These are phyloP conservation scores for Pseudogymnoascus sp. DNA, from an alignment of 2,329 filamentous ascomycete species.

Conservation along the genomic window DNA sequence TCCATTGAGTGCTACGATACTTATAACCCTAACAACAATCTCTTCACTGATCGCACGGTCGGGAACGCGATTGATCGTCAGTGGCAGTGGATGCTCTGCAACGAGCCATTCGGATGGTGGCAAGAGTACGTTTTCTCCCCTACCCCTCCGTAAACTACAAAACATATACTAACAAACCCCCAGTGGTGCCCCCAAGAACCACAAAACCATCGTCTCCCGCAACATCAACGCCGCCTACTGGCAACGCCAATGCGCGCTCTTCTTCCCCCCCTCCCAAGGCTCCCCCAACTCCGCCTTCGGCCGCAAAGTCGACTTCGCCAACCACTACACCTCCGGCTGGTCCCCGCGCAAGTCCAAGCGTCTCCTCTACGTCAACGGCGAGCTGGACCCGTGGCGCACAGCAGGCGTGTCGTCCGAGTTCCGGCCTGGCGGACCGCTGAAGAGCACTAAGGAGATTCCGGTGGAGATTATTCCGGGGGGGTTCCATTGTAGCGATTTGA, in stretches of 20 bases:
- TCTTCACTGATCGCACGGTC: slow-evolving; percentile 42
- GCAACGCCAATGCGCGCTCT: slow-evolving; percentile 45
- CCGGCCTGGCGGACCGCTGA: slow-evolving; percentile 45
- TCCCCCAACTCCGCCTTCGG: slow-evolving; percentile 37
- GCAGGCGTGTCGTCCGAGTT: slow-evolving; percentile 43
- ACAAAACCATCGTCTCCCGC: slow-evolving; percentile 42
- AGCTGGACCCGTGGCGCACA: slow-evolving; percentile 52
- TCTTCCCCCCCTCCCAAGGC: slow-evolving; percentile 42
- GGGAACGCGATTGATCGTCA: slow-evolving; percentile 40
- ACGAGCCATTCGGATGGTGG: slow-evolving; percentile 52
- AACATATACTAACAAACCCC: slow-evolving; percentile 5
- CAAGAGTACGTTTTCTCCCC: slow-evolving; percentile 34
- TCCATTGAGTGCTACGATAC: slow-evolving; percentile 44
- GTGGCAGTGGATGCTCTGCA: slow-evolving; percentile 55
- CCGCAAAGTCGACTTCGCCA: slow-evolving; percentile 36
- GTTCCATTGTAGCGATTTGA: slow-evolving; percentile 48
- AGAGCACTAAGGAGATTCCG: slow-evolving; percentile 38
- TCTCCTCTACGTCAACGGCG: slow-evolving; percentile 49
- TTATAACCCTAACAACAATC: slow-evolving; percentile 39
- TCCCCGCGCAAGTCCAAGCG: slow-evolving; percentile 39
- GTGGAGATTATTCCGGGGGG: slow-evolving; percentile 44
- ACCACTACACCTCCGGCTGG: slow-evolving; percentile 50
- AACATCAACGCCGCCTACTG: slow-evolving; percentile 43
- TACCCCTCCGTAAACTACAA: neutral
- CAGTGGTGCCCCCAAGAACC: slow-evolving; percentile 36